Percentiles rank a stretch among this genome's conserved stretches.
Conservation (phyloP, 2,329 filamentous ascomycete species). For the Paracoccidioides lutzii region DNA sequence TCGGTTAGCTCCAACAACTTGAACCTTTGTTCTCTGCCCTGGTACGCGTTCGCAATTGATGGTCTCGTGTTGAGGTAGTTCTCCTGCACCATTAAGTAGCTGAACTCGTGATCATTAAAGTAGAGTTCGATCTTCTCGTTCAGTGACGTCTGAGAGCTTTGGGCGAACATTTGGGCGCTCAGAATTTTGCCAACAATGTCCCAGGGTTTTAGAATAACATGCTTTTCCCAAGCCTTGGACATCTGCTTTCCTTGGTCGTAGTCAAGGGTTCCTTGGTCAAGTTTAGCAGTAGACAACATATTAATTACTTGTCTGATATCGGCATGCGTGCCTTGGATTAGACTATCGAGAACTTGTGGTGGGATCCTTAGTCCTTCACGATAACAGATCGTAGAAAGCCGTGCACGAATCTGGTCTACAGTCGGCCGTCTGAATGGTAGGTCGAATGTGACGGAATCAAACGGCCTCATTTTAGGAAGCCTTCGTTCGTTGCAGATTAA, state of each 20-base stretch:
- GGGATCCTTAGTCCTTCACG: constrained; percentile 82
- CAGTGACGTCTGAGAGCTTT: constrained; percentile 68
- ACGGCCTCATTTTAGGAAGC: constrained; percentile 95
- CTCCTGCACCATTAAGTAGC: constrained; percentile 93
- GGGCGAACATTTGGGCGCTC: constrained; percentile 70
- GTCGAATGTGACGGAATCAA: constrained; percentile 74
- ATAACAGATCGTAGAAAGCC: constrained; percentile 90
- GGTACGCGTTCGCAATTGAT: constrained; percentile 47
- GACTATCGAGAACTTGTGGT: constrained; percentile 68
- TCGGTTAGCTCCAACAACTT: constrained; percentile 80
- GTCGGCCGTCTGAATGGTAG: constrained; percentile 81
- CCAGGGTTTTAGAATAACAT: constrained; percentile 93
- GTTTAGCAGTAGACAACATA: constrained; percentile 89
- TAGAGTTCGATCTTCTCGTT: constrained; percentile 99
- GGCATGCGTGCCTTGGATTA: constrained; percentile 89
- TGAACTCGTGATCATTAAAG: constrained; percentile 98
- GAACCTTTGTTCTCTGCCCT: constrained; percentile 56
- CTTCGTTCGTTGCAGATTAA: constrained; percentile 94
- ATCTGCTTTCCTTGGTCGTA: constrained; percentile 82
- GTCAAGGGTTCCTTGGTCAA: constrained; percentile 67
- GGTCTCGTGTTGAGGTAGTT: constrained; percentile 87
- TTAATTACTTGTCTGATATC: constrained; percentile 98
- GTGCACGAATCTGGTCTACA: constrained; percentile 76
- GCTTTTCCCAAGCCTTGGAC: constrained; percentile 98
- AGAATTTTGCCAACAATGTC: constrained; percentile 93